phyloP scores from a whole-genome alignment of 345 rosid species.

The Salix dunnii region DNA sequence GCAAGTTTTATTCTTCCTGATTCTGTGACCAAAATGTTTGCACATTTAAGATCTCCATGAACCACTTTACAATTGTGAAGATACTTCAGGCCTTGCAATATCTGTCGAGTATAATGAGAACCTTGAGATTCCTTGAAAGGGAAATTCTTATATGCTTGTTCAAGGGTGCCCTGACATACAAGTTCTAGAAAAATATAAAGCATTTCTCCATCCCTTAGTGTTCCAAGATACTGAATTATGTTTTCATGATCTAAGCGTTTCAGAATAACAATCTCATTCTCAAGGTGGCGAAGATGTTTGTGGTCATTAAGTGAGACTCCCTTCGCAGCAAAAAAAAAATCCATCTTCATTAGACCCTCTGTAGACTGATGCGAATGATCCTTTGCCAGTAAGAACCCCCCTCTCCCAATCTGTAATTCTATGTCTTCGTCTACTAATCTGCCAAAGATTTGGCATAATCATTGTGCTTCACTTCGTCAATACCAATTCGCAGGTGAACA shows the following conservation, averaged over 20 bases:
- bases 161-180: slow-evolving; percentile 26
- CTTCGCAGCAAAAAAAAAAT: not conserved
- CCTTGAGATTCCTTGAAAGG: slow-evolving; percentile 22
- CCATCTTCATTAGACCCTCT: not conserved
- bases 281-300: not conserved
- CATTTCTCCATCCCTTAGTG: slow-evolving; percentile 11
- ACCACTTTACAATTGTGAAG: slow-evolving; percentile 22
- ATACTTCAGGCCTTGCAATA: slow-evolving; percentile 25
- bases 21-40: slow-evolving; percentile 35
- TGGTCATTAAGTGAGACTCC: not conserved
- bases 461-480: no score
- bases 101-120: slow-evolving; percentile 26
- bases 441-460: no score
- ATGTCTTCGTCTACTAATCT: no score
- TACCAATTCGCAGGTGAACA: no score
- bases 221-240: not conserved
- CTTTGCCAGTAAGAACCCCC: not conserved
- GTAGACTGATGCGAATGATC: not conserved
- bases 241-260: not conserved
- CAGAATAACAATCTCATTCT: no score
- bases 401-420: not conserved
- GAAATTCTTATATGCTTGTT: slow-evolving; percentile 20
- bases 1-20: slow-evolving; percentile 38
- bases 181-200: slow-evolving; percentile 32
- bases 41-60: slow-evolving; percentile 42